Percentiles rank a stretch among this genome's conserved stretches.
Evolutionary conservation across 2,329 filamentous ascomycete genomes (phyloP).

Genomic region (Verticillium albo-atrum): DNA sequence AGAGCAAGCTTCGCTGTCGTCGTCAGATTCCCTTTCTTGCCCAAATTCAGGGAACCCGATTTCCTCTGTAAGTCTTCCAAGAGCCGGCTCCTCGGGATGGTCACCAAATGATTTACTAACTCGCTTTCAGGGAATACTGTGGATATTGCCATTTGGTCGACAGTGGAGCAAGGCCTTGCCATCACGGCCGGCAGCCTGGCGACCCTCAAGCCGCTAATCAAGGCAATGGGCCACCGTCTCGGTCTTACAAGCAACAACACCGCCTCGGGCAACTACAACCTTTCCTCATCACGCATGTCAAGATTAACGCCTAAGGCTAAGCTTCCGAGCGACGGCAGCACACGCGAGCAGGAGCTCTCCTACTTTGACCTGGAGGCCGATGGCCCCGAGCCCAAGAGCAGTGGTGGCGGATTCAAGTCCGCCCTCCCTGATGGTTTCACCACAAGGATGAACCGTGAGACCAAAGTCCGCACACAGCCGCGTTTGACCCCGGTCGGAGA

Average conservation of each 20-base stretch:
- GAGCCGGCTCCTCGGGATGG: too few relatives aligned
- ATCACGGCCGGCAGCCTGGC: conserved; percentile 42
- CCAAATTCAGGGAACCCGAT: conserved; percentile 32
- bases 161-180: conserved; percentile 40
- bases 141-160: conserved; percentile 45
- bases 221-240: conserved; percentile 25
- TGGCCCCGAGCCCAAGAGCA: neutral
- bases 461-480: neutral
- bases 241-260: conserved; percentile 13
- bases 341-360: neutral
- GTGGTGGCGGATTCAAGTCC: neutral
- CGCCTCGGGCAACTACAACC: neutral
- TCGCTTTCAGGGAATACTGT: conserved; percentile 25
- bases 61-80: conserved; percentile 32
- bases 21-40: conserved; percentile 32
- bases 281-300: neutral
- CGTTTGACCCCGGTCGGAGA: conserved; percentile 1
- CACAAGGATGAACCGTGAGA: neutral
- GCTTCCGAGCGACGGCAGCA: neutral
- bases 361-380: neutral
- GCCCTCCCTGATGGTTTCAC: neutral
- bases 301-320: neutral
- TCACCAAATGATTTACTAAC: neutral
- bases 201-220: conserved; percentile 40
- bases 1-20: conserved; percentile 41